A percentile compares a stretch with the other conserved stretches of the same genome.
phyloP scores from a whole-genome alignment of 768 basidiomycete genomes.

The Hygrocybe coccinea region DNA sequence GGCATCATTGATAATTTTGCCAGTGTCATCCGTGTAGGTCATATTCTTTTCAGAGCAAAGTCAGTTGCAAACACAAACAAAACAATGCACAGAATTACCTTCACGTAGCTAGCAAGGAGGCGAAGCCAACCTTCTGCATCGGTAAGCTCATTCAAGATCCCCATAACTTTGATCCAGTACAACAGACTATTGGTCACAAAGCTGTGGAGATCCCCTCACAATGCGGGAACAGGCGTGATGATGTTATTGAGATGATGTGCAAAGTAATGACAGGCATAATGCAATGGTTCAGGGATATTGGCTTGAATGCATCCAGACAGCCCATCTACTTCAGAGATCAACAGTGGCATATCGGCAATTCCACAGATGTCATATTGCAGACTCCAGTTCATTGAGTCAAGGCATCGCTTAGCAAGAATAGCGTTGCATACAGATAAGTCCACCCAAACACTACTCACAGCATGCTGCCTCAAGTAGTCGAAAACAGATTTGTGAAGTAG shows the following conservation, averaged over 20 bases:
- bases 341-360: background rate
- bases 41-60: background rate
- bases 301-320: background rate
- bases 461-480: background rate
- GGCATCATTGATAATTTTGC: background rate
- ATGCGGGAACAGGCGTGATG: background rate
- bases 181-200: background rate
- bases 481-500: slow-evolving; percentile 2
- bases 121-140: background rate
- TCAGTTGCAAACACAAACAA: background rate
- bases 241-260: background rate
- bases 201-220: background rate
- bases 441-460: background rate
- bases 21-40: background rate
- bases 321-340: background rate
- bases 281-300: background rate
- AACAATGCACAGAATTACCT: background rate
- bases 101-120: background rate
- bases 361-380: slow-evolving; percentile 2
- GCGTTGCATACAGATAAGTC: background rate
- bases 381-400: background rate
- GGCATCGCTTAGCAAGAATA: background rate
- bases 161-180: background rate
- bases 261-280: slow-evolving; percentile 3
- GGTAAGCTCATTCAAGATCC: background rate